phyloP scores from a whole-genome alignment of 2,329 filamentous ascomycete species.

The Diaporthe sp. region DNA sequence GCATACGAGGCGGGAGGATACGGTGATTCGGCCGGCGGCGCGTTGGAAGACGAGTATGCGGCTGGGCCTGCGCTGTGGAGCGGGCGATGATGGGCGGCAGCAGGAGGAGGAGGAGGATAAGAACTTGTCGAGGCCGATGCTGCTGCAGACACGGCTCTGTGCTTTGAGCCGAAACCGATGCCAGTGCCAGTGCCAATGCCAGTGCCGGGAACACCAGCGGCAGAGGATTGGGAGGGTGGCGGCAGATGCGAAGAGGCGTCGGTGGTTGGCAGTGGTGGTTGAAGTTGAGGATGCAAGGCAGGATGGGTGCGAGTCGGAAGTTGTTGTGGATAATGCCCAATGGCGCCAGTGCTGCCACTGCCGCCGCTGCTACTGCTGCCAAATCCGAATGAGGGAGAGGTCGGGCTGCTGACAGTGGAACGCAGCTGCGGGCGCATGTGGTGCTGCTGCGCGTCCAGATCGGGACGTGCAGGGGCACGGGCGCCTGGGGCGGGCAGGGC shows the following conservation, averaged over 20 bases:
- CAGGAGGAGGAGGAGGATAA: conserved; percentile 17
- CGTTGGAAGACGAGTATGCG: conserved; percentile 6
- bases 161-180: conserved; percentile 15
- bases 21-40: neutral
- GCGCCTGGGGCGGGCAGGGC: neutral
- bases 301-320: conserved; percentile 22
- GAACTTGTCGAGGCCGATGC: conserved; percentile 26
- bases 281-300: conserved; percentile 35
- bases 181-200: conserved; percentile 38
- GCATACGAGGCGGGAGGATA: conserved; percentile 12
- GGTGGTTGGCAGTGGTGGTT: conserved; percentile 32
- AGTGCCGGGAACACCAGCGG: conserved; percentile 39
- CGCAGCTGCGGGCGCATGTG: conserved; percentile 10
- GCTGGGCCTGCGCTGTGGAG: conserved; percentile 9
- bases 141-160: conserved; percentile 32
- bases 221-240: conserved; percentile 38
- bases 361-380: neutral
- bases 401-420: neutral
- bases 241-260: conserved; percentile 41
- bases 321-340: conserved; percentile 34
- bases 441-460: conserved; percentile 4
- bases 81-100: neutral
- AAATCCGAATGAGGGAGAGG: conserved; percentile 33
- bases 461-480: conserved; percentile 9
- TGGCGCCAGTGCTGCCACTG: conserved; percentile 17